A percentile compares a stretch with the other conserved stretches of the same genome.
phyloP scores from a whole-genome alignment of 345 rosid genomes.

The Dovyalis caffra region DNA sequence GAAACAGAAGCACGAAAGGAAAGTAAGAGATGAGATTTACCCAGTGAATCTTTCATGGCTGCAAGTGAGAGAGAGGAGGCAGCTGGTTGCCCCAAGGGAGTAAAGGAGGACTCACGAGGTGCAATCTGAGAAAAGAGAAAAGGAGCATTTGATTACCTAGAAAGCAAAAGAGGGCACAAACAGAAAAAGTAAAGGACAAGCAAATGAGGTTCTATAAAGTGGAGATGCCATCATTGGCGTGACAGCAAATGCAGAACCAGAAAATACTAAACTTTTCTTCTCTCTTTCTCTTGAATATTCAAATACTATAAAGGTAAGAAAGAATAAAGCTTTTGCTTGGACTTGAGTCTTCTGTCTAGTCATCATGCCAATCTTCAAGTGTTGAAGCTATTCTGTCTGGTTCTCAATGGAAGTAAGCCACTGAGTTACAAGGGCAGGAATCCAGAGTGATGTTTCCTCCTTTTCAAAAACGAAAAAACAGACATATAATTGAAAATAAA shows the following conservation, averaged over 20 bases:
- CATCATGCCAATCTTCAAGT: not conserved
- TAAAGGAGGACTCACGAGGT: not conserved
- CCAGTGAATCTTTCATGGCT: slow-evolving; percentile 15
- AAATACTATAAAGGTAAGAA: not conserved
- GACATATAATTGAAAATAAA: not conserved
- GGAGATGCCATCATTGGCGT: slow-evolving; percentile 25
- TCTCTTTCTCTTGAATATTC: not conserved
- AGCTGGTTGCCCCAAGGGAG: slow-evolving; percentile 11
- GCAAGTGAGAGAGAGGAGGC: not conserved
- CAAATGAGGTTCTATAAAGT: slow-evolving; percentile 15
- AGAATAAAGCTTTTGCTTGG: not conserved
- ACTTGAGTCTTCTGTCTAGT: not conserved
- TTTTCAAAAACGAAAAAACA: not conserved
- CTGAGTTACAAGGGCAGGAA: not conserved
- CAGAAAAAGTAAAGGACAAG: slow-evolving; percentile 14
- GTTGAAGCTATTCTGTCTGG: not conserved
- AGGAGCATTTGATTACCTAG: not conserved
- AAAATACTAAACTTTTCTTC: not conserved
- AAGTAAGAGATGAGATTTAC: slow-evolving; percentile 1
- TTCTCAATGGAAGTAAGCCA: not conserved
- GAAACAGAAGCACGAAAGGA: not conserved
- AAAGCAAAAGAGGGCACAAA: not conserved
- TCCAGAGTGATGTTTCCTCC: not conserved
- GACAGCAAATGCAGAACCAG: slow-evolving; percentile 8
- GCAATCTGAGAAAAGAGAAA: not conserved